A percentile compares a stretch with the other conserved stretches of the same genome.
These are phyloP conservation scores for Aplosporella prunicola DNA, from an alignment of 2,329 filamentous ascomycete species.

Conservation along the genomic window DNA sequence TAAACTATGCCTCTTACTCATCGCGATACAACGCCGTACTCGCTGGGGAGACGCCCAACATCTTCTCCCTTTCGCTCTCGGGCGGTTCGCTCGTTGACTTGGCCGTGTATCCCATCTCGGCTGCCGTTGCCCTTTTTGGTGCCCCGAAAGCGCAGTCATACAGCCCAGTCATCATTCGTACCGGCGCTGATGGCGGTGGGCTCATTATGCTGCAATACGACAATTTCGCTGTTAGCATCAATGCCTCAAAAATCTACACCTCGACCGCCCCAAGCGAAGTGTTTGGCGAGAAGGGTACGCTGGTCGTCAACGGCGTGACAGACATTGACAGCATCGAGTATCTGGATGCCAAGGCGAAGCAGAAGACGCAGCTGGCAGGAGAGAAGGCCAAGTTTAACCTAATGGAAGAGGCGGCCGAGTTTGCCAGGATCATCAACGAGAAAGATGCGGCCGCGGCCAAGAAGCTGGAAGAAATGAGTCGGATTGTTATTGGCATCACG, in stretches of 20 bases:
- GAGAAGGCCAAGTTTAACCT: slow-evolving; percentile 35
- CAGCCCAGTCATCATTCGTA: slow-evolving; percentile 33
- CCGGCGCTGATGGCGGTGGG: slow-evolving; percentile 40
- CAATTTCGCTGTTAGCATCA: slow-evolving; percentile 35
- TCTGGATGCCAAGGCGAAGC: slow-evolving; percentile 35
- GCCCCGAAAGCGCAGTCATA: slow-evolving; percentile 33
- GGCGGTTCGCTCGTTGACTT: slow-evolving; percentile 41
- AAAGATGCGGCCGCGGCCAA: slow-evolving; percentile 28
- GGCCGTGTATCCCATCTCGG: slow-evolving; percentile 40
- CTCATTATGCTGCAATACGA: slow-evolving; percentile 36
- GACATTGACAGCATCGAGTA: slow-evolving; percentile 35
- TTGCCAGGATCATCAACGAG: slow-evolving; percentile 34
- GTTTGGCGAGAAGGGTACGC: slow-evolving; percentile 39
- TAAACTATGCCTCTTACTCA: slow-evolving; percentile 38
- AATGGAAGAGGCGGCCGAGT: slow-evolving; percentile 39
- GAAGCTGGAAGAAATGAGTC: slow-evolving; percentile 33
- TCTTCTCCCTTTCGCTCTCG: slow-evolving; percentile 39
- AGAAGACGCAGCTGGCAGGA: slow-evolving; percentile 29
- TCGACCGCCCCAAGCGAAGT: slow-evolving; percentile 36
- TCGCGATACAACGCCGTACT: slow-evolving; percentile 40
- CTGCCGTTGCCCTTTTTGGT: slow-evolving; percentile 40
- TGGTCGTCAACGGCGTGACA: slow-evolving; percentile 35
- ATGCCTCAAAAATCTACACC: slow-evolving; percentile 35
- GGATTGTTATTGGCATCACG: slow-evolving; percentile 33
- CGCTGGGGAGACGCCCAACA: slow-evolving; percentile 37